Evolutionary conservation across 495 filamentous ascomycete species (phyloP).

Genomic region (Tuber aestivum): DNA sequence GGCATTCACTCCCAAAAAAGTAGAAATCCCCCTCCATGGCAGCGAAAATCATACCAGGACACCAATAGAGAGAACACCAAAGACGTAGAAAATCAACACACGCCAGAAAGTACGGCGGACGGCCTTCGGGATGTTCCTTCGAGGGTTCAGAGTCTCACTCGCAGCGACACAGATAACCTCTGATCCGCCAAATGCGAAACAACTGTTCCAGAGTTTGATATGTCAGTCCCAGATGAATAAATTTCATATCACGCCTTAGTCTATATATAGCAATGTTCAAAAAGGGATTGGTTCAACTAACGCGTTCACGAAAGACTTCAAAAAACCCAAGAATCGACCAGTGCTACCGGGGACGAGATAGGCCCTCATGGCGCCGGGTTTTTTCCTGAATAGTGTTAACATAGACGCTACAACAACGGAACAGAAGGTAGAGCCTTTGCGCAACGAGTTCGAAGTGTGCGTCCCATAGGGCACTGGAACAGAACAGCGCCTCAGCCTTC

Average conservation of each 20-base stretch:
- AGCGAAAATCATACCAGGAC: constrained; percentile 44
- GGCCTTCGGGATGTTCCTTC: constrained; percentile 51
- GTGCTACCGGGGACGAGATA: constrained; percentile 51
- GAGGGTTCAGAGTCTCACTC: constrained; percentile 63
- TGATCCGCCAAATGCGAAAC: constrained; percentile 55
- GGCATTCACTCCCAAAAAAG: not conserved
- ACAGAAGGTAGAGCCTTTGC: not conserved
- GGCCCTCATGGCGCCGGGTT: constrained; percentile 64
- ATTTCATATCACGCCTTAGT: not conserved
- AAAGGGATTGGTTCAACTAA: not conserved
- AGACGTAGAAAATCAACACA: constrained; percentile 56
- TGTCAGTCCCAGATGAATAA: not conserved
- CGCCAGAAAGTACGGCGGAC: constrained; percentile 51
- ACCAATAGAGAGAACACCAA: constrained; percentile 55
- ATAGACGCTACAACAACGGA: not conserved
- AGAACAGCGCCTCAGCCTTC: not conserved
- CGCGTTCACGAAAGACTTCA: constrained; percentile 48
- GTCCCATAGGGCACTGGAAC: not conserved
- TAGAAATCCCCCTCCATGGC: not conserved
- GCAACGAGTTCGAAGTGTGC: not conserved
- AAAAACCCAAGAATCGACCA: constrained; percentile 47
- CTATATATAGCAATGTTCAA: not conserved
- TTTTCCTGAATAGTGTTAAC: constrained; percentile 23
- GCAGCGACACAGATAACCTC: constrained; percentile 62
- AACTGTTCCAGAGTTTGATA: constrained; percentile 28